phyloP scores from a whole-genome alignment of 768 basidiomycete species.

The Xerocomus potaroensis region DNA sequence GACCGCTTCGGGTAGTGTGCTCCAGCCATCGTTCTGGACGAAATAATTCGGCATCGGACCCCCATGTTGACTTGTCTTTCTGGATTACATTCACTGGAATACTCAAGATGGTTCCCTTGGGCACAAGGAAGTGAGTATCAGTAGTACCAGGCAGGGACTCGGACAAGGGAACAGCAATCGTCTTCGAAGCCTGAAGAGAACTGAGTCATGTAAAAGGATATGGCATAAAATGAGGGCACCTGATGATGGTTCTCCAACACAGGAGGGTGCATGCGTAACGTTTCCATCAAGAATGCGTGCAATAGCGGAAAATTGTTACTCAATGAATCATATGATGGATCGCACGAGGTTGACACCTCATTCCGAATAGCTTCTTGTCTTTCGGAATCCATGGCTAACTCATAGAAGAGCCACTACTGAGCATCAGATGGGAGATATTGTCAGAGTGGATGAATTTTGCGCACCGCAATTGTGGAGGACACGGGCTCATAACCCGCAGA shows the following conservation, averaged over 20 bases:
- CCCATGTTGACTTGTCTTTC: slow-evolving; percentile 52
- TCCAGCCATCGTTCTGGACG: slow-evolving; percentile 62
- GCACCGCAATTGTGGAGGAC: slow-evolving; percentile 34
- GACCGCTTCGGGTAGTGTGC: slow-evolving; percentile 33
- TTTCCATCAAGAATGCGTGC: slow-evolving; percentile 59
- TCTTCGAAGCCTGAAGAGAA: slow-evolving; percentile 42
- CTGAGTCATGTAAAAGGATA: not conserved
- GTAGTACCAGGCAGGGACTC: slow-evolving; percentile 45
- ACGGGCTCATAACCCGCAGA: slow-evolving; percentile 49
- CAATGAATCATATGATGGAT: slow-evolving; percentile 50
- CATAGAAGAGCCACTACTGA: slow-evolving; percentile 60
- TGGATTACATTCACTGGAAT: slow-evolving; percentile 59
- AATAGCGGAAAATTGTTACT: slow-evolving; percentile 49
- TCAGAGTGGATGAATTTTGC: slow-evolving; percentile 1
- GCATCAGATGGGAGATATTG: slow-evolving; percentile 3
- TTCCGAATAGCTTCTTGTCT: slow-evolving; percentile 55
- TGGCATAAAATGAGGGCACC: slow-evolving; percentile 29
- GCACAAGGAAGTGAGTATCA: slow-evolving; percentile 43
- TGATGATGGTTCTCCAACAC: slow-evolving; percentile 66
- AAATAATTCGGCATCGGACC: slow-evolving; percentile 52
- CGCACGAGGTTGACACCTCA: slow-evolving; percentile 42
- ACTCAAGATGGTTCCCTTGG: slow-evolving; percentile 51
- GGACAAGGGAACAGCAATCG: slow-evolving; percentile 51
- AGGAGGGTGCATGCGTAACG: slow-evolving; percentile 56
- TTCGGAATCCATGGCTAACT: slow-evolving; percentile 47